Evolutionary conservation across 306 rosid species (phyloP).

Genomic region (Comarum palustre): DNA sequence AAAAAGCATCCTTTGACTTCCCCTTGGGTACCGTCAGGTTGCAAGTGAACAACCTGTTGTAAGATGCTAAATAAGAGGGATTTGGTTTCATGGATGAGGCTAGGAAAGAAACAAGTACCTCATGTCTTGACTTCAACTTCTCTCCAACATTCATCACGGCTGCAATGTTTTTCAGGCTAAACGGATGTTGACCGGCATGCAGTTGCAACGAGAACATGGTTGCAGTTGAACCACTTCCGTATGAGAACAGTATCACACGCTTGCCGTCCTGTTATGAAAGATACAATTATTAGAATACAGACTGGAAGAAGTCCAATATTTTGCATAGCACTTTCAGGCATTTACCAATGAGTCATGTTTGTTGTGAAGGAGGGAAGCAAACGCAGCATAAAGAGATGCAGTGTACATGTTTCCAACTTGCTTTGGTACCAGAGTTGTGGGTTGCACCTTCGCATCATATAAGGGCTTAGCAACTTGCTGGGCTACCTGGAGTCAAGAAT

Average conservation of each 20-base stretch:
- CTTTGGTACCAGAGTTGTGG: conserved; percentile 86
- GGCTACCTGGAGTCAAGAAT: conserved; percentile 49
- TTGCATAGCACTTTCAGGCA: conserved; percentile 7
- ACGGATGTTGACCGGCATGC: conserved; percentile 55
- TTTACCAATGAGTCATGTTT: conserved; percentile 69
- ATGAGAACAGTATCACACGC: conserved; percentile 80
- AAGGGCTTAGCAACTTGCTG: conserved; percentile 90
- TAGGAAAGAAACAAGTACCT: conserved; percentile 51
- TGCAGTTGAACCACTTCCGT: conserved; percentile 88
- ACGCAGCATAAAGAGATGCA: conserved; percentile 97
- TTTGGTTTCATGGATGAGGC: not conserved
- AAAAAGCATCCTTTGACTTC: not conserved
- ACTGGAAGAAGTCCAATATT: not conserved
- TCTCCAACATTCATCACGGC: conserved; percentile 61
- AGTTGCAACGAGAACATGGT: conserved; percentile 84
- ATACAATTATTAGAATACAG: not conserved
- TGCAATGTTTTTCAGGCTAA: conserved; percentile 83
- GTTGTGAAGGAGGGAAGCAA: conserved; percentile 83
- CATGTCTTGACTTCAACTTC: conserved; percentile 86
- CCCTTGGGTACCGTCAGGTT: not conserved
- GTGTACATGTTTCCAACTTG: conserved; percentile 99
- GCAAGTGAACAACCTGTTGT: not conserved
- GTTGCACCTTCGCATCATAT: conserved; percentile 81
- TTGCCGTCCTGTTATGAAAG: conserved; percentile 54
- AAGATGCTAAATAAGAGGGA: not conserved